A percentile compares a stretch with the other conserved stretches of the same genome.
Conservation (phyloP, 495 filamentous ascomycete genomes). For the Penicillium parvum region DNA sequence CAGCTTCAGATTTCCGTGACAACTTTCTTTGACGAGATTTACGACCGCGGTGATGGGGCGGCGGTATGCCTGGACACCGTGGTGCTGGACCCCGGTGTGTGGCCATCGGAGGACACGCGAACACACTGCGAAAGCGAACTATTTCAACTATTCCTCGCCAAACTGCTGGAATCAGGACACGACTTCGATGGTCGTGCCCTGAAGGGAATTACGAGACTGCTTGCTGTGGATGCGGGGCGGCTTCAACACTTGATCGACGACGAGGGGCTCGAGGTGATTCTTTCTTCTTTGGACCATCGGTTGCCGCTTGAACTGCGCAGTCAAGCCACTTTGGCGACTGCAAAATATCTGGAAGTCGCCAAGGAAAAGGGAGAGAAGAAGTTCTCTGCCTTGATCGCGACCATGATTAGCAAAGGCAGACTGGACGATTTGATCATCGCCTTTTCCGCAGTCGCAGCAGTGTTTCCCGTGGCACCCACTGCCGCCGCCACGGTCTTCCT, state of each 20-base stretch:
- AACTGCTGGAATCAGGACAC: conserved; percentile 58
- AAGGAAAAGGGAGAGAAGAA: conserved; percentile 59
- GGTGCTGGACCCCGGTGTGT: conserved; percentile 52
- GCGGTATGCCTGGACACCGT: conserved; percentile 55
- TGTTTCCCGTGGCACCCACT: conserved; percentile 79
- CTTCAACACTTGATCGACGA: conserved; percentile 67
- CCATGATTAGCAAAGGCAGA: conserved; percentile 46
- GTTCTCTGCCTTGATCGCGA: conserved; percentile 63
- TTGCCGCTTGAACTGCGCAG: conserved; percentile 60
- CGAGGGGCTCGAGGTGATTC: conserved; percentile 73
- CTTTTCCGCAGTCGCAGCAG: conserved; percentile 79
- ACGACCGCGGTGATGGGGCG: conserved; percentile 55
- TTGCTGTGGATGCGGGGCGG: conserved; percentile 53
- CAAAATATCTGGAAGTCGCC: conserved; percentile 76
- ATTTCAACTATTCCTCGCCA: conserved; percentile 63
- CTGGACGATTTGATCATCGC: conserved; percentile 64
- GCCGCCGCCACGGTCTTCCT: conserved; percentile 72
- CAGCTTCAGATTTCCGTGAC: conserved; percentile 47
- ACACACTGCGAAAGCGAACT: conserved; percentile 52
- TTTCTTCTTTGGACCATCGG: conserved; percentile 73
- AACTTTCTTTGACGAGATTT: conserved; percentile 54
- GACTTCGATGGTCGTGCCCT: conserved; percentile 56
- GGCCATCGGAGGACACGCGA: conserved; percentile 50
- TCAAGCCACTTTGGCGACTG: conserved; percentile 70
- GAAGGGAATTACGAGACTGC: conserved; percentile 58